Evolutionary conservation across 768 basidiomycete species (phyloP).

Genomic region (Galerina marginata): DNA sequence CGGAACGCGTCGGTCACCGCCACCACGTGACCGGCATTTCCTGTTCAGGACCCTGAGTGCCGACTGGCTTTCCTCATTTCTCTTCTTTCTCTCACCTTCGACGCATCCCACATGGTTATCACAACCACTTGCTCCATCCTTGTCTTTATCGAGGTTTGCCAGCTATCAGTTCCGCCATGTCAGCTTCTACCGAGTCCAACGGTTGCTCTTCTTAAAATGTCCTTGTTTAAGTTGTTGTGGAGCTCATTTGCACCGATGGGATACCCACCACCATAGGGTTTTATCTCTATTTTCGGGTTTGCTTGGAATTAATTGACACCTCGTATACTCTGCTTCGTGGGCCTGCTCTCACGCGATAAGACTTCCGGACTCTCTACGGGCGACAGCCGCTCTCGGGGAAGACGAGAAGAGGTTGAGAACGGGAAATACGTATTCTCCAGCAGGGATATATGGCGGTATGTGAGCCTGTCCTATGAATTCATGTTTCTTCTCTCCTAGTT

Average conservation of each 20-base stretch:
- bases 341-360: slow-evolving; percentile 23
- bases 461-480: neutral
- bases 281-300: slow-evolving; percentile 2
- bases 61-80: too few relatives aligned
- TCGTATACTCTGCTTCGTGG: neutral
- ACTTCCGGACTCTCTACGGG: slow-evolving; percentile 9
- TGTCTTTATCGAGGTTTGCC: neutral
- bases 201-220: too few relatives aligned
- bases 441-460: neutral
- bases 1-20: neutral
- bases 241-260: too few relatives aligned
- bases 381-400: neutral
- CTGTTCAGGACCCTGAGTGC: neutral
- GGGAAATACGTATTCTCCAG: neutral
- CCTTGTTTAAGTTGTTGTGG: too few relatives aligned
- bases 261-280: slow-evolving; percentile 1
- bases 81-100: neutral
- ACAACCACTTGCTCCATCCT: too few relatives aligned
- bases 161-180: neutral
- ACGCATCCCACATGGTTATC: slow-evolving; percentile 1
- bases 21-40: neutral
- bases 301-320: neutral
- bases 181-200: neutral
- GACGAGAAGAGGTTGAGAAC: neutral
- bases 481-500: too few relatives aligned